phyloP scores from a whole-genome alignment of 306 rosid species.

The Begonia loranthoides region DNA sequence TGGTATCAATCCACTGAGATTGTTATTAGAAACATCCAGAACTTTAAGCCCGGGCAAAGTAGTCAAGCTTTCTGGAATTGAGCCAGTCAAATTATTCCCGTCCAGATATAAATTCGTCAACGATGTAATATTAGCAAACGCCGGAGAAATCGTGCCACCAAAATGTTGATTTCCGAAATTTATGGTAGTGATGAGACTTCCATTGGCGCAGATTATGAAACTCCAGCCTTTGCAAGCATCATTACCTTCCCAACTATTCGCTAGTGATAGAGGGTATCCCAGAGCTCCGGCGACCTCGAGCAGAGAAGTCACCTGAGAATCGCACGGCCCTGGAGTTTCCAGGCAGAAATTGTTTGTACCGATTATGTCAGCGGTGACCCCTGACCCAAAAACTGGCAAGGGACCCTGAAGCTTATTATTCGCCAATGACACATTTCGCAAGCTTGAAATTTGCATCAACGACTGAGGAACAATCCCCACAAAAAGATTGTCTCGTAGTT shows the following conservation, averaged over 20 bases:
- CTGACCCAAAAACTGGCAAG: conserved; percentile 19
- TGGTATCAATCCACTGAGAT: conserved; percentile 41
- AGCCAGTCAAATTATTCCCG: conserved; percentile 30
- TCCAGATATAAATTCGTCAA: conserved; percentile 25
- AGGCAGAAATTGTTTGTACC: conserved; percentile 44
- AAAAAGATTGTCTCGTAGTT: conserved; percentile 46
- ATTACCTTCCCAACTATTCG: conserved; percentile 26
- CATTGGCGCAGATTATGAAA: conserved; percentile 19
- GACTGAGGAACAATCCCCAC: conserved; percentile 44
- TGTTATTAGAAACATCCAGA: conserved; percentile 45
- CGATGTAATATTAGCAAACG: conserved; percentile 36
- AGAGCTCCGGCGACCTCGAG: conserved; percentile 35
- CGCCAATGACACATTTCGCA: conserved; percentile 30
- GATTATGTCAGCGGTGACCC: conserved; percentile 10
- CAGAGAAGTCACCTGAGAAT: conserved; percentile 26
- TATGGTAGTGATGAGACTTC: conserved; percentile 25
- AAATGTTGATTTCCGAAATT: conserved; percentile 24
- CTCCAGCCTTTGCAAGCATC: conserved; percentile 33
- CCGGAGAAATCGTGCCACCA: conserved; percentile 43
- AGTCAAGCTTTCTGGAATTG: conserved; percentile 30
- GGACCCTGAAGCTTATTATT: conserved; percentile 58
- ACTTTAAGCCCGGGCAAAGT: conserved; percentile 24
- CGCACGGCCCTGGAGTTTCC: conserved; percentile 27
- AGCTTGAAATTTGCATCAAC: conserved; percentile 15
- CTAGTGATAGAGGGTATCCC: conserved; percentile 27